Conservation (phyloP, 169 alveolate genomes). For the Ichthyophthirius multifiliis region DNA sequence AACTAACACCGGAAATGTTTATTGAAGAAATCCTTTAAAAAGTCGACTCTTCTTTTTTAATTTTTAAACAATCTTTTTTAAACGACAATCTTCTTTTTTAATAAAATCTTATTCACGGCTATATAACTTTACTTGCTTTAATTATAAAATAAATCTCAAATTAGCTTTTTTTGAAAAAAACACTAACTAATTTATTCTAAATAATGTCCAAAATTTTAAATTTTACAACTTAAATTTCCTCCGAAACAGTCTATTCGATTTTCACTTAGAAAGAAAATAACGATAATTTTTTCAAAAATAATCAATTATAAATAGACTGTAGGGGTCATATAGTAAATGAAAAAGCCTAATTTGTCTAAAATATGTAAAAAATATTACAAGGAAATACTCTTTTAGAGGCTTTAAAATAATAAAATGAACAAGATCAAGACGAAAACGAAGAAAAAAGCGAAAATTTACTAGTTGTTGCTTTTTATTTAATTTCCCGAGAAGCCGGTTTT, state of each 20-base stretch:
- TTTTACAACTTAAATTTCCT: slow-evolving; percentile 19
- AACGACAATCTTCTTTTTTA: neutral
- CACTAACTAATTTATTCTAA: neutral
- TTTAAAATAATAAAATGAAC: slow-evolving; percentile 8
- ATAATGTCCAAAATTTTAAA: neutral
- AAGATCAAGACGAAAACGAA: neutral
- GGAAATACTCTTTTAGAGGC: slow-evolving; percentile 40
- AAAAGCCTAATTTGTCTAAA: slow-evolving; percentile 17
- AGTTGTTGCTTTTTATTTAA: slow-evolving; percentile 28
- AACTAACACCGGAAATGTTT: neutral
- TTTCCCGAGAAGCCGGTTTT: slow-evolving; percentile 33
- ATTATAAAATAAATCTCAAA: neutral
- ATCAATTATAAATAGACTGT: slow-evolving; percentile 18
- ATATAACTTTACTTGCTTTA: neutral
- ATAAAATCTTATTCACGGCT: neutral
- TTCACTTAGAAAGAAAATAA: neutral
- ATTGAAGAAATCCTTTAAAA: neutral
- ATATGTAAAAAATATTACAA: slow-evolving; percentile 18
- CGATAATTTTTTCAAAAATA: neutral
- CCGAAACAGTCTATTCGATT: slow-evolving; percentile 8
- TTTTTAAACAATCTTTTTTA: neutral
- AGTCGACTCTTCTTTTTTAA: neutral
- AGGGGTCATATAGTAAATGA: slow-evolving; percentile 31
- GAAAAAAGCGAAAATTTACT: slow-evolving; percentile 26
- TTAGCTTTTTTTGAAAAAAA: neutral